A percentile compares a stretch with the other conserved stretches of the same genome.
phyloP scores from a whole-genome alignment of 345 rosid species.

The Corymbia maculata region DNA sequence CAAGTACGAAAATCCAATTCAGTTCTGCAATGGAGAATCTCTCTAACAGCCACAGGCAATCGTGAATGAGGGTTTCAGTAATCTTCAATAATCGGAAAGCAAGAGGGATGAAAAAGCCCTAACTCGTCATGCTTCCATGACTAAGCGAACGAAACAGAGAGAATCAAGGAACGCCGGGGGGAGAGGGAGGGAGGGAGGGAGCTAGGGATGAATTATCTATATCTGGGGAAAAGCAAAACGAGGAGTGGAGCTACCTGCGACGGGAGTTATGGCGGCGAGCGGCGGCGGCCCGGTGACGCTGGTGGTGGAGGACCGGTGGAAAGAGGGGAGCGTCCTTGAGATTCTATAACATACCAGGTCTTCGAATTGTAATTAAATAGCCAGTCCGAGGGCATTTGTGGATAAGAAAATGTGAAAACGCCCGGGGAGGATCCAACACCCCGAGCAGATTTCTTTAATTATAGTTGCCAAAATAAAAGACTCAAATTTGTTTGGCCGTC shows the following conservation, averaged over 20 bases:
- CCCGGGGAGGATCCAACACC: background rate
- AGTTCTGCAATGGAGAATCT: background rate
- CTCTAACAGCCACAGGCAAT: fast-evolving
- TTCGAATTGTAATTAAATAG: background rate
- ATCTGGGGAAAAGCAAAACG: background rate
- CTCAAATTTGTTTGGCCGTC: background rate
- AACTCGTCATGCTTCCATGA: background rate
- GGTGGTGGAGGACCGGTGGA: background rate
- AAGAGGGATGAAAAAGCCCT: background rate
- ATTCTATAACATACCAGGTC: background rate
- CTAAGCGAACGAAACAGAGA: background rate
- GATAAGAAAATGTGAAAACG: background rate
- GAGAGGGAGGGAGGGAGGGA: background rate
- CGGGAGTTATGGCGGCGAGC: background rate
- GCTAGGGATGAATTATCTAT: background rate
- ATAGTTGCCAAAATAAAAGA: background rate
- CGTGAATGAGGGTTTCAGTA: background rate
- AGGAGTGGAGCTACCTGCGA: background rate
- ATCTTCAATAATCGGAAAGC: background rate
- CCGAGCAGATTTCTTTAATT: background rate
- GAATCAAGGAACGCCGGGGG: too few relatives aligned
- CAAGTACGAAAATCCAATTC: background rate
- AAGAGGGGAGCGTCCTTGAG: background rate
- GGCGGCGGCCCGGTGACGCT: background rate
- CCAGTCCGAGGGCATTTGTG: background rate